Evolutionary conservation across 2,329 filamentous ascomycete species (phyloP), one percentile per base, ranked within the genome.

Genomic region (Lasiodiplodia sp.): DNA sequence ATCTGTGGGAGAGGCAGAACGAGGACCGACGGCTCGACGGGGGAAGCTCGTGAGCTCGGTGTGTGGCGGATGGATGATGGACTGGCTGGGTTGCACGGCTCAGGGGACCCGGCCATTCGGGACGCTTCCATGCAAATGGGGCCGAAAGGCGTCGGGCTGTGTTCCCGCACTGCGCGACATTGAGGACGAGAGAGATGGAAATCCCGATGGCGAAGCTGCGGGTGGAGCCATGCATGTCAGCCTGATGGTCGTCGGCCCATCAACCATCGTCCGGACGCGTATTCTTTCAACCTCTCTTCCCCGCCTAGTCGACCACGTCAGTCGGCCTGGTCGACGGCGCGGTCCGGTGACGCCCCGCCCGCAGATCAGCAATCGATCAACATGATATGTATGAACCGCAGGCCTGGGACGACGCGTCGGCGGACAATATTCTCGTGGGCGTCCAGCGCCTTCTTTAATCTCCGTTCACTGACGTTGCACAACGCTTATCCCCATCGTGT

Each of bases 71-170:
- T 10, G 16, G 10, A 5, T 21, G 55, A 16, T n/a, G 5, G 31
- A 14, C 3, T 18, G 10, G 34, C 6, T 16, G 6, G 60, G 60
- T 64, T 52, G 8, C 47, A 52, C 44, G 18, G n/a, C 58, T 60
- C 57, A 63, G 25, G 47, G 55, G 60, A 49, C 40, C 31, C 60
- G 60, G 31, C 60, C 44, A 64, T 52, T 64, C 44, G 60, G 60
- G 60, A 64, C 14, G 47, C 44, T 64, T 62, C 58, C 58, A 47
- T 28, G 57, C 25, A 34, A 31, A 44, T 60, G 56, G 56, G 56
- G 56, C 56, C 56, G 56, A 25, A 34, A 55, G 28, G 28, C 52
- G 16, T 47, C 44, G 44, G 10, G 7, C 44, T 47, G 44, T 47
- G 44, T 11, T n/a, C 44, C 44, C 44, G 44, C 44, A 21, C 44